Evolutionary conservation across 2,329 filamentous ascomycete genomes (phyloP).

Genomic region (Hansfordia pulvinata): DNA sequence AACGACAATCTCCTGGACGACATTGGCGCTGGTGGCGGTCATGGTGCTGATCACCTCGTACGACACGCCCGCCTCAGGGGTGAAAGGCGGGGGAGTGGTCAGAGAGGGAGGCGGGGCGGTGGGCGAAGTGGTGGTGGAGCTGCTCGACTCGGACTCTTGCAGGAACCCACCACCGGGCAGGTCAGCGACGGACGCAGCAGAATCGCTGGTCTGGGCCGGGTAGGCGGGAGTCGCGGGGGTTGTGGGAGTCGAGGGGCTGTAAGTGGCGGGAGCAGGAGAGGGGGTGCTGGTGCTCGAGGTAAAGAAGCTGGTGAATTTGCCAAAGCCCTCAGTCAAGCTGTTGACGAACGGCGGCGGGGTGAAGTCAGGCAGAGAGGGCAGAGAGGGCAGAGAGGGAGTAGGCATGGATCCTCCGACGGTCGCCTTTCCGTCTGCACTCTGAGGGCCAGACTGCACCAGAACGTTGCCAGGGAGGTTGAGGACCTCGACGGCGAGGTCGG

Average conservation of each 20-base stretch:
- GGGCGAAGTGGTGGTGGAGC: conserved; percentile 7
- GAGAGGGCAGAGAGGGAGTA: conserved; percentile 9
- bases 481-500: conserved; percentile 23
- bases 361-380: conserved; percentile 9
- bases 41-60: conserved; percentile 34
- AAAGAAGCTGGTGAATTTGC: too few species aligned
- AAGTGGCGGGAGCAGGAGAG: too few species aligned
- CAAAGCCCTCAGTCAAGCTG: conserved; percentile 5
- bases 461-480: conserved; percentile 53
- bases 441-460: conserved; percentile 23
- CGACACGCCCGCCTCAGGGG: conserved; percentile 18
- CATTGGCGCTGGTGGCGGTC: conserved; percentile 32
- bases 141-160: conserved; percentile 5
- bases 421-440: conserved; percentile 7
- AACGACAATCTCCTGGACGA: conserved; percentile 43
- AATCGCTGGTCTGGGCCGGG: too few species aligned
- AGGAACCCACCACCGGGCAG: conserved; percentile 5
- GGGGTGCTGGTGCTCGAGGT: too few species aligned
- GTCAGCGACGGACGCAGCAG: conserved; percentile 5
- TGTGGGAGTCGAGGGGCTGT: too few species aligned
- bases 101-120: conserved; percentile 1
- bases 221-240: too few species aligned
- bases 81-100: conserved; percentile 1
- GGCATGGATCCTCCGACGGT: conserved; percentile 2
- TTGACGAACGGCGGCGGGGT: neutral